A percentile compares a stretch with the other conserved stretches of the same genome.
These are phyloP conservation scores for Penicillium pancosmium DNA, from an alignment of 495 filamentous ascomycete genomes.

Conservation along the genomic window DNA sequence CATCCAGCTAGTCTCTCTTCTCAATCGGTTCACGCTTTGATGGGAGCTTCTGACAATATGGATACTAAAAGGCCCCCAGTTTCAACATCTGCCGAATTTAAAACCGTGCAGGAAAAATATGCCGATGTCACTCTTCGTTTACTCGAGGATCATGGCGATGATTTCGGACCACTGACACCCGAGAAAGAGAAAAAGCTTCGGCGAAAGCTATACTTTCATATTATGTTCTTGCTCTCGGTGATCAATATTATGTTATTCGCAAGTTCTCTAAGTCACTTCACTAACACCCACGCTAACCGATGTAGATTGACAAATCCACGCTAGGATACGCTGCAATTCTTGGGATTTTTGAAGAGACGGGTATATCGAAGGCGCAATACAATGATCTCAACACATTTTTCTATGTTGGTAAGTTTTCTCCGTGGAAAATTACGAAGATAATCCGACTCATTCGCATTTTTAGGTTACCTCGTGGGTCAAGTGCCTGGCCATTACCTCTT, in stretches of 20 bases:
- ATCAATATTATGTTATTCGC: not conserved
- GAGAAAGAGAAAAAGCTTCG: slow-evolving; percentile 21
- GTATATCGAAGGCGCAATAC: slow-evolving; percentile 23
- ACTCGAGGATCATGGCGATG: slow-evolving; percentile 24
- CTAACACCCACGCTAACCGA: not conserved
- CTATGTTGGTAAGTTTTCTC: slow-evolving; percentile 28
- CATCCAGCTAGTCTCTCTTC: too few species aligned
- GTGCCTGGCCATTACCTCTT: slow-evolving; percentile 28
- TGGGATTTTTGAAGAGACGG: slow-evolving; percentile 27
- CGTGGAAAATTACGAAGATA: not conserved
- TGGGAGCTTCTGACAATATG: not conserved
- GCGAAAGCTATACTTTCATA: not conserved
- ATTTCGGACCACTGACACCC: slow-evolving; percentile 14
- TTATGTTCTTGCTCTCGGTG: not conserved
- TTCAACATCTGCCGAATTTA: not conserved
- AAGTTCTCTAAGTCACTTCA: not conserved
- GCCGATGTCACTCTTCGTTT: slow-evolving; percentile 28
- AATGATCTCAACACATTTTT: slow-evolving; percentile 29
- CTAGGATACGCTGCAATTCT: slow-evolving; percentile 28
- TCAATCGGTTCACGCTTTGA: too few species aligned
- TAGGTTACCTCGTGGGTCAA: slow-evolving; percentile 6
- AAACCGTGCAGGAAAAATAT: slow-evolving; percentile 5
- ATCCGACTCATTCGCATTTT: not conserved
- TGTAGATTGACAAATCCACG: slow-evolving; percentile 29
- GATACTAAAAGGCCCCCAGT: not conserved